Evolutionary conservation across 257 asterid genomes (phyloP).

Genomic region (Solanum chiquidenum): DNA sequence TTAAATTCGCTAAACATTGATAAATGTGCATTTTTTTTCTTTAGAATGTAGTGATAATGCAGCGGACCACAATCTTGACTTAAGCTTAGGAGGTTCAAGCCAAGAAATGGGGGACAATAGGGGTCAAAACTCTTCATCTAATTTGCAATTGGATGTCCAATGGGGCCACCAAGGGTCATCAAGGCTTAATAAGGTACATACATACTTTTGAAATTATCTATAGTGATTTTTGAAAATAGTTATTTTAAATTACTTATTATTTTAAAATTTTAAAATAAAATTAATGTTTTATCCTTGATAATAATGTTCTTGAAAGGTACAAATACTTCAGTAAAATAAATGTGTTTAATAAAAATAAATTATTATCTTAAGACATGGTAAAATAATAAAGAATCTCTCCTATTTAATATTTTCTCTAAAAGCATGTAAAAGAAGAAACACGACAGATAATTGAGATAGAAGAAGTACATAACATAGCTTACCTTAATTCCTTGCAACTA

Average conservation of each 20-base stretch:
- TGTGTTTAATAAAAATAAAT: background rate
- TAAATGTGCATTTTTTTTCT: background rate
- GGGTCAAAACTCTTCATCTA: conserved; percentile 23
- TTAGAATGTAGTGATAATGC: conserved; percentile 33
- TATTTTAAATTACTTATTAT: background rate
- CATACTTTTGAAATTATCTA: background rate
- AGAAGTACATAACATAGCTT: background rate
- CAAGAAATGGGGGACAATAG: conserved; percentile 4
- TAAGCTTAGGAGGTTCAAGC: conserved; percentile 58
- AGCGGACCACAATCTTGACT: conserved; percentile 49
- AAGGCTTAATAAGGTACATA: conserved; percentile 5
- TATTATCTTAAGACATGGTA: background rate
- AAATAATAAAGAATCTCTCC: background rate
- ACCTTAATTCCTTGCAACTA: background rate
- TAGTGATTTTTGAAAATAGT: background rate
- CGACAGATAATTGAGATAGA: background rate
- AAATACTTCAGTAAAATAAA: background rate
- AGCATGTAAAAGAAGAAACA: background rate
- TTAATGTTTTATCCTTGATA: background rate
- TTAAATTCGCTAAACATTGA: background rate
- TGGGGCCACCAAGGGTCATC: conserved; percentile 42
- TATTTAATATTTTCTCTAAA: background rate
- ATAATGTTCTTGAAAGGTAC: background rate
- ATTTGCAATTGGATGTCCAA: conserved; percentile 32
- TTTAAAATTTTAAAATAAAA: background rate